These are phyloP conservation scores for Cercophora sp. DNA, from an alignment of 495 filamentous ascomycete species.

Conservation along the genomic window DNA sequence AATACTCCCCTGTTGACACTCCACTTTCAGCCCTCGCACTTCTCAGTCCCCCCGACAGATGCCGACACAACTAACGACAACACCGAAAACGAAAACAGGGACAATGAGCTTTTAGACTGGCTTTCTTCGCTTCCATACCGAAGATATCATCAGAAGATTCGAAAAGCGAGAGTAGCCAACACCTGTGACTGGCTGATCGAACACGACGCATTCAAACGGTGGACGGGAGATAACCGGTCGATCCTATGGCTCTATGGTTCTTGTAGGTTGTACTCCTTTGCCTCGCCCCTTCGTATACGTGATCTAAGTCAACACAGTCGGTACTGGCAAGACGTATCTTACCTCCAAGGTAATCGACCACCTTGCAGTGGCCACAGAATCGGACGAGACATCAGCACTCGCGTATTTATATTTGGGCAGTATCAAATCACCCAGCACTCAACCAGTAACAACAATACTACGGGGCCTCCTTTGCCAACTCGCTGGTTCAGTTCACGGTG, in stretches of 20 bases:
- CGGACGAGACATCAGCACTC: too few relatives aligned
- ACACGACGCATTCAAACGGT: not conserved
- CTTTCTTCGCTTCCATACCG: not conserved
- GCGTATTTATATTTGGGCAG: too few relatives aligned
- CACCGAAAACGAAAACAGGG: not conserved
- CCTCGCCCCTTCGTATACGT: not conserved
- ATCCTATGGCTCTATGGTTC: not conserved
- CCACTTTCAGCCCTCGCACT: too few relatives aligned
- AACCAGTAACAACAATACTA: too few relatives aligned
- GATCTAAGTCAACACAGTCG: not conserved
- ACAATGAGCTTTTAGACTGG: not conserved
- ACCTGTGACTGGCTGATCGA: not conserved
- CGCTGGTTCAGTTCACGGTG: too few relatives aligned
- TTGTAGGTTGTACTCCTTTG: not conserved
- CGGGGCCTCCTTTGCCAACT: too few relatives aligned
- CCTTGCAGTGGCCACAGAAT: too few relatives aligned
- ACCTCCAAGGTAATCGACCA: constrained; percentile 1
- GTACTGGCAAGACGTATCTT: not conserved
- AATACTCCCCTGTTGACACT: too few relatives aligned
- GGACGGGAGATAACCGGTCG: not conserved
- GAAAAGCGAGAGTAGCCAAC: not conserved
- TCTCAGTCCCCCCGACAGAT: too few relatives aligned
- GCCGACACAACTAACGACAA: too few relatives aligned
- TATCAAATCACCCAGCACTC: too few relatives aligned
- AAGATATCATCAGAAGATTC: not conserved